Evolutionary conservation across 2,329 filamentous ascomycete genomes (phyloP).

Genomic region (Alternaria longipes): DNA sequence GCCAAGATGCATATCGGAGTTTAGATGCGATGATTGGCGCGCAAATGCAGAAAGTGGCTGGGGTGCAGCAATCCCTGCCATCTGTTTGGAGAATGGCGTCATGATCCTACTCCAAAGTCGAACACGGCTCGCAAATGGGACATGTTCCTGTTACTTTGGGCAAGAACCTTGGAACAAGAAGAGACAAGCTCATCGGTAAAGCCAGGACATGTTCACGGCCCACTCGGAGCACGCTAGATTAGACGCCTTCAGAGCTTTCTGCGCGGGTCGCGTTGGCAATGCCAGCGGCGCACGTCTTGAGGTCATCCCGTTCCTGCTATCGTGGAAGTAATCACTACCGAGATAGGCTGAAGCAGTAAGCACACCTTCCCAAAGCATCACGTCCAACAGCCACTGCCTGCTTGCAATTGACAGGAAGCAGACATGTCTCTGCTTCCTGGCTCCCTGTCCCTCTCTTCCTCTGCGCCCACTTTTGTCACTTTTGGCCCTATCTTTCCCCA

Average conservation of each 20-base stretch:
- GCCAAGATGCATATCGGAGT: conserved; percentile 12
- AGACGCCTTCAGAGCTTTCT: conserved; percentile 6
- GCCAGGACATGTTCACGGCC: conserved; percentile 10
- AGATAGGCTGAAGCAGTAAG: background rate
- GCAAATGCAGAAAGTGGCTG: conserved; percentile 14
- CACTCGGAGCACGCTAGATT: conserved; percentile 11
- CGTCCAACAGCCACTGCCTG: conserved; percentile 3
- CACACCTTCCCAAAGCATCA: conserved; percentile 6
- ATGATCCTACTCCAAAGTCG: conserved; percentile 1
- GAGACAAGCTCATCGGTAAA: background rate
- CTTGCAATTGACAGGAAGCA: background rate
- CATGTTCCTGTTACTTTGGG: background rate
- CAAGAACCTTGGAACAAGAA: background rate
- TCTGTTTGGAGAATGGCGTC: conserved; percentile 15
- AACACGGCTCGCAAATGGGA: conserved; percentile 9
- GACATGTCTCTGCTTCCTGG: background rate
- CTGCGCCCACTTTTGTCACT: conserved; percentile 1
- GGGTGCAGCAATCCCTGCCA: conserved; percentile 9
- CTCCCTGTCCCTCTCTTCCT: background rate
- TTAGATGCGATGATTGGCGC: conserved; percentile 12
- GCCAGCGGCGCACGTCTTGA: conserved; percentile 10
- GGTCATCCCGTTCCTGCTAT: conserved; percentile 14
- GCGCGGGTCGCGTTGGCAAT: conserved; percentile 9
- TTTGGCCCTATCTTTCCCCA: conserved; percentile 3
- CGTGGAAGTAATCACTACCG: conserved; percentile 1